Evolutionary conservation across 768 basidiomycete species (phyloP), one percentile per base, ranked within the genome.

Genomic region (Termitomyces titanicus): DNA sequence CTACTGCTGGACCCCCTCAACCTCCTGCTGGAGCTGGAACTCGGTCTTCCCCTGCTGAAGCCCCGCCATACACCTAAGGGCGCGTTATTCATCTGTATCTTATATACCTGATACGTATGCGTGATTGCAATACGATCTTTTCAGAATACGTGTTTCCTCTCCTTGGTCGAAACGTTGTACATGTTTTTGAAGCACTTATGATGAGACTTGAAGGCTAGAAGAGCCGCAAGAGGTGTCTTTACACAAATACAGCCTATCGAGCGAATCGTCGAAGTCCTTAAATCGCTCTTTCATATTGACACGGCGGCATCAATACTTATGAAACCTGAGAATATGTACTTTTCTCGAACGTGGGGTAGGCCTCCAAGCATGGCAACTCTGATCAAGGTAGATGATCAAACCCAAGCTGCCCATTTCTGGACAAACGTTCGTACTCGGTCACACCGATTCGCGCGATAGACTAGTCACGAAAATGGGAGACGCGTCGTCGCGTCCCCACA

Each of bases 401-500:
- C 25, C 12, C 35, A 22, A 44, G 31, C n/a, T 44, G 17, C 42
- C 51, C 11, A 53, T 53, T 52, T 54, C 40, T 24, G 45, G 48
- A 31, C 47, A 18, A 45, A 57, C 51, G 55, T 47, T 48, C 53
- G 45, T 40, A 27, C 24, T 25, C 34, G 15, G n/a, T 49, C 4
- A 11, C 10, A 11, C 47, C 35, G 48, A 49, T 49, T 49, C 24
- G 24, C 37, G 48, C 35, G 29, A 29, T 29, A 29, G 29, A 29
- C 29, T 9, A 29, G 29, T 29, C 9, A 4, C 3, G 29, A 9
- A n/a, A n/a, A n/a, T n/a, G 22, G 17, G 31, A 24, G 25, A 52
- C 58, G 51, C 51, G 49, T 27, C 8, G 40, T 33, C 54, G 61
- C 63, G 63, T 56, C 55, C 18, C 9, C 40, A 39, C 61, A 60